phyloP scores from a whole-genome alignment of 1,284 basidiomycete species.

The Boletus semigastroideus region DNA sequence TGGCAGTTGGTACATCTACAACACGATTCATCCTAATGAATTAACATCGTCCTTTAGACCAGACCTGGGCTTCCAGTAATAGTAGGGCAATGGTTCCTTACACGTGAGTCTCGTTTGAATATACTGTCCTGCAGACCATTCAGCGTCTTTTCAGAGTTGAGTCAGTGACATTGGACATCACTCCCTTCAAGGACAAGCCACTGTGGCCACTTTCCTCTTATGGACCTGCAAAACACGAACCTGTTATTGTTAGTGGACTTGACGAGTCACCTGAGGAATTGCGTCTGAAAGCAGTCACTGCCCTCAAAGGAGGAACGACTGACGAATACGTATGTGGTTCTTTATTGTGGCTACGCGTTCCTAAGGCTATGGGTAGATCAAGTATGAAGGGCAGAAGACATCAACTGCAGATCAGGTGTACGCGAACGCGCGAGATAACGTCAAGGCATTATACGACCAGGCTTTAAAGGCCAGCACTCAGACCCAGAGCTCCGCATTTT shows the following conservation, averaged over 20 bases:
- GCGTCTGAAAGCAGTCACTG: constrained; percentile 63
- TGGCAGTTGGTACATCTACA: constrained; percentile 34
- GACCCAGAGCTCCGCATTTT: constrained; percentile 1
- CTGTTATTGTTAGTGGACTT: constrained; percentile 62
- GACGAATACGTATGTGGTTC: constrained; percentile 57
- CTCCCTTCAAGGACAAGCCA: constrained; percentile 62
- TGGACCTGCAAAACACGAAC: constrained; percentile 76
- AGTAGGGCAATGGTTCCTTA: constrained; percentile 36
- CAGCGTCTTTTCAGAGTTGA: constrained; percentile 50
- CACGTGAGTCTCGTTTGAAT: constrained; percentile 38
- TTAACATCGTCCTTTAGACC: constrained; percentile 33
- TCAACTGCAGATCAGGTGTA: constrained; percentile 40
- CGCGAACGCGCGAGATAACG: constrained; percentile 50
- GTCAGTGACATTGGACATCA: constrained; percentile 60
- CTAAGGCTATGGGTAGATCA: constrained; percentile 37
- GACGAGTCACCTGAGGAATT: constrained; percentile 86
- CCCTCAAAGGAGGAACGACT: constrained; percentile 54
- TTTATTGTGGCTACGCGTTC: background rate
- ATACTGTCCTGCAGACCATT: constrained; percentile 9
- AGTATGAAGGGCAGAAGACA: constrained; percentile 54
- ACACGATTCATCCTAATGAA: constrained; percentile 6
- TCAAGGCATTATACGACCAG: constrained; percentile 50
- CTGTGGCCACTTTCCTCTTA: constrained; percentile 83
- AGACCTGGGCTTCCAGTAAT: constrained; percentile 41
- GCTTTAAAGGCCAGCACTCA: constrained; percentile 40